phyloP scores from a whole-genome alignment of 2,329 filamentous ascomycete species.

The Fusarium sublunatum region DNA sequence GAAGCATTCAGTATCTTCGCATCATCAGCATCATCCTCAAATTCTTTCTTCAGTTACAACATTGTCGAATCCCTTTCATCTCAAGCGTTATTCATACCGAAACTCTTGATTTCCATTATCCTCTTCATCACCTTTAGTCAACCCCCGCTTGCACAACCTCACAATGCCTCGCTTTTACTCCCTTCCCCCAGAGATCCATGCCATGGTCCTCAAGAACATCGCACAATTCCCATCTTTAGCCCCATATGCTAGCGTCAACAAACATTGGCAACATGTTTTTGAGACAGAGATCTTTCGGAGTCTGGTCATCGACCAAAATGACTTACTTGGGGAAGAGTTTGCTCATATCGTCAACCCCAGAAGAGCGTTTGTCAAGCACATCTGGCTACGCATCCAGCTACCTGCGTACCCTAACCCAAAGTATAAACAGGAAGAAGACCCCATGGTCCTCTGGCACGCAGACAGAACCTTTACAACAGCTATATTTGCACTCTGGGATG shows the following conservation, averaged over 20 bases:
- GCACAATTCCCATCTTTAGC: not conserved
- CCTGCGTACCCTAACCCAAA: not conserved
- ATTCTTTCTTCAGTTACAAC: too few relatives aligned
- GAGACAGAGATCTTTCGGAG: slow-evolving; percentile 13
- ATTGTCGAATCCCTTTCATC: too few relatives aligned
- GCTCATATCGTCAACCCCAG: not conserved
- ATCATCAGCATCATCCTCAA: too few relatives aligned
- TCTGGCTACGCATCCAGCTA: slow-evolving; percentile 9
- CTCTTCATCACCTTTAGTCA: too few relatives aligned
- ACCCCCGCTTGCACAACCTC: not conserved
- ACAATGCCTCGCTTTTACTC: slow-evolving; percentile 13
- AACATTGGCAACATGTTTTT: slow-evolving; percentile 13
- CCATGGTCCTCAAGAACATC: not conserved
- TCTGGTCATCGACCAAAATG: slow-evolving; percentile 4
- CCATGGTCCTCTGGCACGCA: not conserved
- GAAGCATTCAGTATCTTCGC: too few relatives aligned
- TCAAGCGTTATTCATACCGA: too few relatives aligned
- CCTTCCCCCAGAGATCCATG: slow-evolving; percentile 9
- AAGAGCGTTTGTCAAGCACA: slow-evolving; percentile 3
- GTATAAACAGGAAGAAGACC: not conserved
- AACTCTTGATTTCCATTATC: too few relatives aligned
- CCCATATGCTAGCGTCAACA: not conserved
- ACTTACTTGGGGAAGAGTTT: not conserved
- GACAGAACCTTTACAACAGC: slow-evolving; percentile 9
- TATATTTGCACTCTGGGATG: slow-evolving; percentile 2